Base-by-base conservation (phyloP, 2,329 filamentous ascomycete genomes). In the Drechslera avenae region DNA sequence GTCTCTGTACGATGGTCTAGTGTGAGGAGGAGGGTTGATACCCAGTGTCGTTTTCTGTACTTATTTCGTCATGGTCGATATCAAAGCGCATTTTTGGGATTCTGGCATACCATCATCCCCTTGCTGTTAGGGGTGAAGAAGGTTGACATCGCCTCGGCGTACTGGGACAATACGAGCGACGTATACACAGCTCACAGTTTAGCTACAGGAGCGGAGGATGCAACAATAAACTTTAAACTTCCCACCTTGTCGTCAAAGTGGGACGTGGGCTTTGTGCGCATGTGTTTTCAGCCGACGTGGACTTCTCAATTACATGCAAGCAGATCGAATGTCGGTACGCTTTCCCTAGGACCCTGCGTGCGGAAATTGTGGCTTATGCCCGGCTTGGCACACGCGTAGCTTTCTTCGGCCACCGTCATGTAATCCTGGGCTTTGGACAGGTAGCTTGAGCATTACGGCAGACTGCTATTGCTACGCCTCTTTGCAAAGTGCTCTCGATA, bases 1-100 rank as follows among this genome's bases (percentile, higher is more conserved):
- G 69, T 97, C 92, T 50, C 82, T 99, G 60, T 99, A 99, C 70
- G 94, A 99, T 72, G 94, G 94, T 18, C 79, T 99, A 69, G 94
- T 99, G 73, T 97, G 79, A 56, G 43, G 46, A 46, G 45, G 37
- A 30, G 46, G 50, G 43, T 45, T 34, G 52, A 58, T 57, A 62
- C 55, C 56, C 54, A 52, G 53, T 63, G 61, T 63, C 57, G 43
- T 68, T 64, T 68, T 64, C 62, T 62, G 56, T 64, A 56, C 57
- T 65, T 63, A 64, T 60, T 59, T 67, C 23, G 45, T 48, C 42
- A 42, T 54, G 54, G 63, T 71, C 69, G 71, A 71, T 74, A 73
- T 73, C 69, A 74, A 67, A 69, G 67, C 59, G 67, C 67, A 67
- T 70, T 64, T 61, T 56, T 57, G 64, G 69, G 60, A 56, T 60